Evolutionary conservation across 2,329 filamentous ascomycete species (phyloP), one percentile per base, ranked within the genome.

Genomic region (Epichloe baconii): DNA sequence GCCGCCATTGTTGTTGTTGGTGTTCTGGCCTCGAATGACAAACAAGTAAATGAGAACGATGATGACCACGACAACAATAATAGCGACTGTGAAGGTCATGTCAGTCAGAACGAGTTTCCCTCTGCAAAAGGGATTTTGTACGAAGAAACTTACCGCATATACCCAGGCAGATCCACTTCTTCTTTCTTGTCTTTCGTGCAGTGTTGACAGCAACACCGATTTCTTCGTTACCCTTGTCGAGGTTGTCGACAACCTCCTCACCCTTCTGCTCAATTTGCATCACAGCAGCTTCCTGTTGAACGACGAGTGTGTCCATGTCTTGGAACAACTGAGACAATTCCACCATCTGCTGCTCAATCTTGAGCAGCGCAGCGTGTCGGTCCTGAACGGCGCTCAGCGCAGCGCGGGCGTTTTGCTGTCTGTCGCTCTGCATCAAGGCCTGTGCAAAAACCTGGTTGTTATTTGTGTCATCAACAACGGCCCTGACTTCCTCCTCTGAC

Each of bases 141-240:
- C 31, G 3, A 12, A 23, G 12, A 35, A 19, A 62, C 77, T 59
- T 72, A 80, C 77, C 71, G 59, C 76, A 71, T 62, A 96, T 88
- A 61, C 84, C 82, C 59, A 95, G 71, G 75, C 89, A 95, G 66
- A 86, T 90, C 90, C 89, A 96, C 85, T 96, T 96, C 88, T 94
- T 95, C 73, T 82, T 87, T 59, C 87, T 79, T 48, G 85, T 87
- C 59, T 81, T 79, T 65, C 85, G 77, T 8, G 91, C 91, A 59
- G 87, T 95, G 54, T 78, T 76, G 55, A 95, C 86, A 12, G 90
- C 90, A n/a, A 78, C 79, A 40, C 77, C 82, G 53, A 97, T 86
- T 67, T 96, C 82, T 56, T 81, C 78, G 63, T 93, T 96, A 57
- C 85, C 91, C 66, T 93, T 85, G 62, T 85, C 80, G 46, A 96